These are phyloP conservation scores for Tagetes patula DNA, from an alignment of 129 eudicot genomes.

Conservation along the genomic window DNA sequence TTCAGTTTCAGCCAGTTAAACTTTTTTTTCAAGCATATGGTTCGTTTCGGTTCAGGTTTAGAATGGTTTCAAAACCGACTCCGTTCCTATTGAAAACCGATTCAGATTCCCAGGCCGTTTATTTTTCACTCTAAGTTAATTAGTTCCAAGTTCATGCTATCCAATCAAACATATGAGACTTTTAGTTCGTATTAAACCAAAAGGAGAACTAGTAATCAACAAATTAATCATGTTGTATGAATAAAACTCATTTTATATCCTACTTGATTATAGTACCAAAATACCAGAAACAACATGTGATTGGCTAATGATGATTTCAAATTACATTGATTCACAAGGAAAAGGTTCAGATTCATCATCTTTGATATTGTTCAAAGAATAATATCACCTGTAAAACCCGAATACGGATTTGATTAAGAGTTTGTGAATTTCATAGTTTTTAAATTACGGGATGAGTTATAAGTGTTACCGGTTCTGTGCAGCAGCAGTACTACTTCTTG, in stretches of 20 bases:
- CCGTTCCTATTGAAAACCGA: no score
- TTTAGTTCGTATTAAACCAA: not conserved
- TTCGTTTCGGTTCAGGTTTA: no score
- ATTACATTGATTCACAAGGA: constrained; percentile 3
- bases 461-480: constrained; percentile 60
- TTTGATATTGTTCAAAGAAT: constrained; percentile 9
- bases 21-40: no score
- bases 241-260: not conserved
- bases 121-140: no score
- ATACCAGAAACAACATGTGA: constrained; percentile 18
- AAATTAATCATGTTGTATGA: not conserved
- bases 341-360: constrained; percentile 6
- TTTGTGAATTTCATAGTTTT: constrained; percentile 32
- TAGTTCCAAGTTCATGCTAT: no score
- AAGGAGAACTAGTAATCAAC: not conserved
- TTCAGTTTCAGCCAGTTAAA: no score
- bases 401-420: constrained; percentile 44
- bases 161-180: no score
- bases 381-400: constrained; percentile 45
- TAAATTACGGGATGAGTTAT: constrained; percentile 40
- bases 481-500: constrained; percentile 80
- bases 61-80: no score
- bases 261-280: constrained; percentile 18
- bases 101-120: no score
- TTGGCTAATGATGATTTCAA: not conserved